These are phyloP conservation scores for Adansonia gregorii DNA, from an alignment of 441 rosid genomes.

Conservation along the genomic window DNA sequence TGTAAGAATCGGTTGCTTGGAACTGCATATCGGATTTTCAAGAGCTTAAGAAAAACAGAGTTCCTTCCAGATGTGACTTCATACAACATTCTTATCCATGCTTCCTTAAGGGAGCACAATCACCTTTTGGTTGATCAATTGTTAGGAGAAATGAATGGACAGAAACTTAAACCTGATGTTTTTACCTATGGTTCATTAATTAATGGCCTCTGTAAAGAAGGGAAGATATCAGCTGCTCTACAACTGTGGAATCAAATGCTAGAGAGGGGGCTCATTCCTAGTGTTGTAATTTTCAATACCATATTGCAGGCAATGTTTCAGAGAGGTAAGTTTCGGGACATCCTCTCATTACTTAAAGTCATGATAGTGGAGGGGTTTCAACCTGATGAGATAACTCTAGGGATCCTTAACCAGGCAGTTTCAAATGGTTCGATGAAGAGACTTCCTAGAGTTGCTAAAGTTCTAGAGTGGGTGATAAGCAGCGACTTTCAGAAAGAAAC, in stretches of 20 bases:
- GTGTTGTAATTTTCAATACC: constrained; percentile 34
- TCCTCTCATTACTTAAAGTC: constrained; percentile 24
- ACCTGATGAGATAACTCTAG: constrained; percentile 28
- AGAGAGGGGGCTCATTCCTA: constrained; percentile 31
- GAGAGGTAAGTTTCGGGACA: constrained; percentile 29
- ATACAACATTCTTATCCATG: constrained; percentile 41
- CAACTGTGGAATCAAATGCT: constrained; percentile 32
- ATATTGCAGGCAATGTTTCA: constrained; percentile 32
- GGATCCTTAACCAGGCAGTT: constrained; percentile 29
- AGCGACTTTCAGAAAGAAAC: constrained; percentile 11
- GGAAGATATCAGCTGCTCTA: constrained; percentile 33
- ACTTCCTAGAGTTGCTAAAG: constrained; percentile 30
- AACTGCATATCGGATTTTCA: constrained; percentile 31
- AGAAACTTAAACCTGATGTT: constrained; percentile 30
- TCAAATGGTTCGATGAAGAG: constrained; percentile 33
- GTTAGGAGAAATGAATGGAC: constrained; percentile 33
- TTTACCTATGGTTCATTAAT: constrained; percentile 32
- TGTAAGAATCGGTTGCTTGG: constrained; percentile 40
- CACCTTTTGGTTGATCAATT: constrained; percentile 27
- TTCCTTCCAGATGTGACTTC: constrained; percentile 31
- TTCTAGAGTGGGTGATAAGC: constrained; percentile 22
- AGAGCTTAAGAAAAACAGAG: constrained; percentile 22
- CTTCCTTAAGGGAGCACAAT: constrained; percentile 26
- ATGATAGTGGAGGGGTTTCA: constrained; percentile 34
- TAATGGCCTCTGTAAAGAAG: constrained; percentile 31